phyloP scores from a whole-genome alignment of 179 eudicot species.

The Pouteria campechiana region DNA sequence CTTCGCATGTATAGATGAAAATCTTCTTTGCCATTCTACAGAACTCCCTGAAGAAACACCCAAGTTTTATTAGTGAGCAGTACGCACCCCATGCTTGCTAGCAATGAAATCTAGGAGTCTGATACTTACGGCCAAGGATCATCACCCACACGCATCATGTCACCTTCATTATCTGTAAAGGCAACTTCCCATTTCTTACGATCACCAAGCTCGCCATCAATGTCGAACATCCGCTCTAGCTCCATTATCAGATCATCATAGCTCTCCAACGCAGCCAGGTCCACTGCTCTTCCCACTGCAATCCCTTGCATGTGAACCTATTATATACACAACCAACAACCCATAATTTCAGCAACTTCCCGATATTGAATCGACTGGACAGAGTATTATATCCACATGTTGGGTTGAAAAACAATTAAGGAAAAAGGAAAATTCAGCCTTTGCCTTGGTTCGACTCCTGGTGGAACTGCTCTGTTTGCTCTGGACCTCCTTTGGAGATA shows the following conservation, averaged over 20 bases:
- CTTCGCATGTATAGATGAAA: slow-evolving; percentile 41
- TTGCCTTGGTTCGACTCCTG: slow-evolving; percentile 83
- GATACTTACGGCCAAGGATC: slow-evolving; percentile 86
- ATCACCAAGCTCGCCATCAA: slow-evolving; percentile 58
- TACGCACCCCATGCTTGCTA: too few species aligned
- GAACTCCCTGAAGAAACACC: slow-evolving; percentile 43
- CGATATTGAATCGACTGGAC: too few species aligned
- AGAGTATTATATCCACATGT: too few species aligned
- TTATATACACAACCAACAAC: background rate
- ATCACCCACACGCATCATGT: slow-evolving; percentile 90
- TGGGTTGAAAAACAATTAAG: too few species aligned
- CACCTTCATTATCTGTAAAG: slow-evolving; percentile 84
- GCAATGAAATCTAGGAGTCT: too few species aligned
- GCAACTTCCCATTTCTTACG: slow-evolving; percentile 64
- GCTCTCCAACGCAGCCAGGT: slow-evolving; percentile 45
- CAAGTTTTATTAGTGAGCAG: too few species aligned
- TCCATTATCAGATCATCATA: slow-evolving; percentile 52
- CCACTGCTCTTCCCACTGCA: slow-evolving; percentile 90
- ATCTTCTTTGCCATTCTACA: slow-evolving; percentile 68
- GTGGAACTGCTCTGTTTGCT: slow-evolving; percentile 37
- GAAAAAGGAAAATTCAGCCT: too few species aligned
- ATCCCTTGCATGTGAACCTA: slow-evolving; percentile 94
- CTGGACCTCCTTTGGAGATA: slow-evolving; percentile 12
- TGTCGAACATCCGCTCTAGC: slow-evolving; percentile 71
- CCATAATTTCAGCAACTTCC: background rate